Base-by-base conservation (phyloP, 768 basidiomycete genomes). In the Gelatoporia subvermispora region DNA sequence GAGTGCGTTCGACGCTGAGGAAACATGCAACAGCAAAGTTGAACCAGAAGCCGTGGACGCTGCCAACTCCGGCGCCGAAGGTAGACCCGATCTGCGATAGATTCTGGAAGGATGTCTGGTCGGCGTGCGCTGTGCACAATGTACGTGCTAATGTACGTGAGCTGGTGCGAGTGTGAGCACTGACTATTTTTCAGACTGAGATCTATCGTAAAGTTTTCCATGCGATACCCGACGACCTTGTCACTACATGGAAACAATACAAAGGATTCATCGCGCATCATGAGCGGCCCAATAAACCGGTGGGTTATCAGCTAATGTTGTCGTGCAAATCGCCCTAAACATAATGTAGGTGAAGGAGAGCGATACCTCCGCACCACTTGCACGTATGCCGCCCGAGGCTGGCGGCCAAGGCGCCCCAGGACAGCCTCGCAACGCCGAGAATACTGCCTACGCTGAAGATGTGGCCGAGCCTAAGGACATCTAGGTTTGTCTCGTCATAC, bases 151-250 rank as follows among this genome's bases (percentile, higher is more conserved):
- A 25, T n/a, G 8, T 49, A 18, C 31, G 35, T 28, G 17, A 21
- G n/a, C n/a, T n/a, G n/a, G 16, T 25, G 13, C 43, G 16, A 31
- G 45, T 23, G 25, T 23, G 15, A 8, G 3, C 2, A n/a, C 31
- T 49, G 43, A 43, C 50, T 41, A 25, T 44, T 46, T 13, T 48
- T 10, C 51, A 94, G 93, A 99, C 95, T 52, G 90, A 95, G 63
- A 92, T 97, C 54, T 97, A 81, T 68, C 85, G 93, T 47, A 94
- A 89, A 62, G 93, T 97, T 3, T 99, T 99, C 72, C 85, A 92
- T 58, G 85, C 88, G 31, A 72, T 94, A 46, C 95, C 96, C 4
- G 95, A 98, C 64, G 94, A 99, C 63, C 73, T 83, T 20, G 80
- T 97, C 51, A 85, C 85, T 1, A 95, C 94, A 0, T 99, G 95